phyloP scores from a whole-genome alignment of 169 alveolate species.

The Cryptosporidium canis region DNA sequence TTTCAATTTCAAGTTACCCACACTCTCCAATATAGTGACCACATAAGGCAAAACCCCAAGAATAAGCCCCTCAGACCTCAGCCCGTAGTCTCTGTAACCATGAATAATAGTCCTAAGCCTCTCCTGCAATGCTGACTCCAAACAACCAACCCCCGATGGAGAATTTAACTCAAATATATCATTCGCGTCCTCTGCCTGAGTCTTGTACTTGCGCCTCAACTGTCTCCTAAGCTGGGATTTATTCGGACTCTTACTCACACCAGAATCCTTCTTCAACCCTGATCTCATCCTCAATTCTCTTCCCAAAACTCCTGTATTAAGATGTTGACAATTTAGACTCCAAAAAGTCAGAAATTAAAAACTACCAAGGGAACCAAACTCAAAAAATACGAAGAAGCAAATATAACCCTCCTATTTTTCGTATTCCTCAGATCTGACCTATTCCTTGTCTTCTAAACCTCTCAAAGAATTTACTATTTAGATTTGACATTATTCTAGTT shows the following conservation, averaged over 20 bases:
- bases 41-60: constrained; percentile 25
- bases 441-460: not conserved
- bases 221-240: not conserved
- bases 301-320: not conserved
- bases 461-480: not conserved
- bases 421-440: not conserved
- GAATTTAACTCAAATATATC: constrained; percentile 57
- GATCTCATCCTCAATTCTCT: not conserved
- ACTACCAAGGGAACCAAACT: not conserved
- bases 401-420: not conserved
- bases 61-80: too few species aligned
- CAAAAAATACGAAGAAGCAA: not conserved
- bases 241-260: not conserved
- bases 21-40: not conserved
- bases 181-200: constrained; percentile 12
- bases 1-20: not conserved
- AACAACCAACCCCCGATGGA: not conserved
- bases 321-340: not conserved
- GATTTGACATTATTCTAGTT: not conserved
- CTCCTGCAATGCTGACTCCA: constrained; percentile 1
- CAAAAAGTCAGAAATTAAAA: not conserved
- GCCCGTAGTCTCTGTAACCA: not conserved
- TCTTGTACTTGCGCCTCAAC: constrained; percentile 1
- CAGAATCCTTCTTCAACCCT: not conserved
- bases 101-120: not conserved